Evolutionary conservation across 805 yeast genomes (phyloP), one percentile per base, ranked within the genome.

Genomic region (Saccharomycopsis lassenensis): DNA sequence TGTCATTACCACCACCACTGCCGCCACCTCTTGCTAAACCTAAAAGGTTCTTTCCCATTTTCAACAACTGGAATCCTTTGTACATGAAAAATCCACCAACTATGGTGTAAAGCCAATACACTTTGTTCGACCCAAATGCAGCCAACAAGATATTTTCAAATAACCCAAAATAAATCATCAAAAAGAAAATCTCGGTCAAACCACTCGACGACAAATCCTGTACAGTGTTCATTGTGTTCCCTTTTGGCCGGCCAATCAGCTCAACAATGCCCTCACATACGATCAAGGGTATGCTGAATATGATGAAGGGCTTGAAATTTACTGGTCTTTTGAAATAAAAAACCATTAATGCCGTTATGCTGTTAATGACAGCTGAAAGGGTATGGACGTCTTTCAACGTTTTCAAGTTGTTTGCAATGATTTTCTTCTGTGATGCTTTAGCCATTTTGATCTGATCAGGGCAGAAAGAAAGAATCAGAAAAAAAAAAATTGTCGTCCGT

Each of bases 101-200:
- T 7, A 58, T 51, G n/a, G 59, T 39, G 45, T 63, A 66, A 24
- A 76, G 39, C 47, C 61, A 62, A 85, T 85, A 82, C 6, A 71
- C 73, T 49, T 65, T 64, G 51, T 70, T 70, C 29, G 69, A 52
- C 4, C 86, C 86, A 24, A 69, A 48, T 0, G 71, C 16, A 4
- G 71, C 47, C 61, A 74, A 68, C 35, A 77, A 55, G 1, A 77
- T 37, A 45, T 74, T 74, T 45, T 73, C 60, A 15, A 68, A 47
- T 67, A 77, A 65, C 2, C 86, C 77, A 31, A 80, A 53, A 50
- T 80, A 80, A 41, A 81, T 58, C 8, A 78, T 53, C 50, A 81
- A 91, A 50, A 76, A 76, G 63, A 79, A 58, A 59, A 76, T 79
- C 54, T 81, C 89, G 25, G 76, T 76, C 27, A 81, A 59, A 0